Percentiles rank a stretch among this genome's conserved stretches.
Conservation (phyloP, 805 yeast species). For the Metschnikowia bowlesiae region DNA sequence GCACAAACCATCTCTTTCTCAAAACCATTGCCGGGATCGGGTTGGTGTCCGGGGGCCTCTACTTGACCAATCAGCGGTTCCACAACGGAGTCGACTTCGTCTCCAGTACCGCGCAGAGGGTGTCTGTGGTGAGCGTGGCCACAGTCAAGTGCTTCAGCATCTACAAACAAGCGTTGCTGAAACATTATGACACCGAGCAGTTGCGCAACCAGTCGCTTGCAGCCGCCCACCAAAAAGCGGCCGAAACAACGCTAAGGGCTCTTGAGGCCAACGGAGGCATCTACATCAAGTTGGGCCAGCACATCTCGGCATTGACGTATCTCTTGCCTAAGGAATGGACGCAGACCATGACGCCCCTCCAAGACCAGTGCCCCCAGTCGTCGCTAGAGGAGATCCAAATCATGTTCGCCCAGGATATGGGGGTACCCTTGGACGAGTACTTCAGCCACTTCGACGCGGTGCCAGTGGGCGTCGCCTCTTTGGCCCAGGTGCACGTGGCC, state of each 20-base stretch:
- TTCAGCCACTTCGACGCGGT: slow-evolving; percentile 61
- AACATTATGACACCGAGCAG: slow-evolving; percentile 32
- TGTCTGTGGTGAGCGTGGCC: slow-evolving; percentile 62
- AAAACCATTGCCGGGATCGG: not conserved
- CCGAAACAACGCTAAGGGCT: slow-evolving; percentile 72
- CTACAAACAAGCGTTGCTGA: slow-evolving; percentile 56
- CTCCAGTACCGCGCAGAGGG: slow-evolving; percentile 42
- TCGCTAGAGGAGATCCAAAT: slow-evolving; percentile 61
- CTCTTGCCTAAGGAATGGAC: slow-evolving; percentile 94
- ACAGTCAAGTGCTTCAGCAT: slow-evolving; percentile 67
- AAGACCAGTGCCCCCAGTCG: slow-evolving; percentile 84
- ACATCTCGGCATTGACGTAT: slow-evolving; percentile 86
- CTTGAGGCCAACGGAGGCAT: slow-evolving; percentile 86
- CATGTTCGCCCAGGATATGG: slow-evolving; percentile 68
- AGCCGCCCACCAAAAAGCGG: slow-evolving; percentile 71
- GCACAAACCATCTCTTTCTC: not conserved
- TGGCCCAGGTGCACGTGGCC: slow-evolving; percentile 94
- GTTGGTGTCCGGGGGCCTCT: slow-evolving; percentile 22
- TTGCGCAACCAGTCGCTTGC: slow-evolving; percentile 52
- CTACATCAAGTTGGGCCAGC: slow-evolving; percentile 93
- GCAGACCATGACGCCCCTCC: slow-evolving; percentile 85
- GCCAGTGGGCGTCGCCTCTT: slow-evolving; percentile 93
- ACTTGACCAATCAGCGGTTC: slow-evolving; percentile 34
- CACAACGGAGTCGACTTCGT: slow-evolving; percentile 32
- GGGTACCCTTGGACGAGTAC: slow-evolving; percentile 51